These are phyloP conservation scores for Aspergillus ochraceoroseus DNA, from an alignment of 2,329 filamentous ascomycete genomes.

Conservation along the genomic window DNA sequence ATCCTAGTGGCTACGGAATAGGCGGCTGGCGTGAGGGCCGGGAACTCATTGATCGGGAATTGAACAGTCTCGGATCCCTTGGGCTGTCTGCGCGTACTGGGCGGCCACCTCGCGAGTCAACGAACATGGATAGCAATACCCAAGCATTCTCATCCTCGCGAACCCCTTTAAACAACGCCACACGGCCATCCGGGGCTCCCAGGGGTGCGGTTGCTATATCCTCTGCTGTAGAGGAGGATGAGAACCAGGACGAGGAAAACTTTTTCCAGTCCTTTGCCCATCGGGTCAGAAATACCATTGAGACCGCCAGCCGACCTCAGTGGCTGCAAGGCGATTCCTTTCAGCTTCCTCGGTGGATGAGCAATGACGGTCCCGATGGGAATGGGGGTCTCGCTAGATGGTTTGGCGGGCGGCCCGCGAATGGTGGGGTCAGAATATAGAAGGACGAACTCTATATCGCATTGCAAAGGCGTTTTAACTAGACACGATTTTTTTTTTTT, in stretches of 20 bases:
- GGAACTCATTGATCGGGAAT: conserved; percentile 81
- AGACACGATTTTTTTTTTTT: conserved; percentile 11
- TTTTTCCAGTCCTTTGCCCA: conserved; percentile 81
- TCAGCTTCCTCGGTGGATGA: conserved; percentile 78
- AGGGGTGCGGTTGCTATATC: conserved; percentile 33
- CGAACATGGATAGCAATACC: conserved; percentile 24
- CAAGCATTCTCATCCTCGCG: conserved; percentile 33
- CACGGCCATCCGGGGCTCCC: conserved; percentile 27
- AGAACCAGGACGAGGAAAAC: conserved; percentile 71
- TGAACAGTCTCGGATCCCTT: conserved; percentile 56
- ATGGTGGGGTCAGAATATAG: conserved; percentile 41
- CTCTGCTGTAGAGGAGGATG: conserved; percentile 51
- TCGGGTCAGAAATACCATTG: conserved; percentile 85
- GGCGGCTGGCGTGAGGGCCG: conserved; percentile 89
- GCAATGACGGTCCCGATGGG: conserved; percentile 43
- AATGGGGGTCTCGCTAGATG: conserved; percentile 35
- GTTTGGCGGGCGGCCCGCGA: conserved; percentile 39
- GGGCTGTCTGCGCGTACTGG: conserved; percentile 37
- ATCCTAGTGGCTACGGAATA: conserved; percentile 62
- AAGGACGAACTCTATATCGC: conserved; percentile 12
- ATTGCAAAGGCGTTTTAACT: conserved; percentile 27
- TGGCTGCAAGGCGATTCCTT: conserved; percentile 74
- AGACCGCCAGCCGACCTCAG: conserved; percentile 71
- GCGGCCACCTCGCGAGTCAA: conserved; percentile 29
- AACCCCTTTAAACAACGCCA: conserved; percentile 30